Evolutionary conservation across 805 yeast genomes (phyloP).

Genomic region (Sugiyamaella qingdaonensis): DNA sequence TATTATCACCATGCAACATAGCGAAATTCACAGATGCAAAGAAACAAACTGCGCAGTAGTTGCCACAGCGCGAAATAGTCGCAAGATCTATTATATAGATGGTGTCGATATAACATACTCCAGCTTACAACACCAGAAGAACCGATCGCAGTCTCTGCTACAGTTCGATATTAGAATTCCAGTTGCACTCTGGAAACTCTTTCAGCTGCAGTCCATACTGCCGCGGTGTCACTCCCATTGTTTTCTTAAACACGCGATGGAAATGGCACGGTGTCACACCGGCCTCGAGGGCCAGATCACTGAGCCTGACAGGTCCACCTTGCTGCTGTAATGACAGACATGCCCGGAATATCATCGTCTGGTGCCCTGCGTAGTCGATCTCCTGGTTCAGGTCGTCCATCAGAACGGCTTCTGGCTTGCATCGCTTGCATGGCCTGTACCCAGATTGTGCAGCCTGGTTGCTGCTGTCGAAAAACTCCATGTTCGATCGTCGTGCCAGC

Average conservation of each 20-base stretch:
- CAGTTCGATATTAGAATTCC: background rate
- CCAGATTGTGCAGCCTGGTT: slow-evolving; percentile 43
- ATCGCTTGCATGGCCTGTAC: slow-evolving; percentile 47
- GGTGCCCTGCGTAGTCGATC: slow-evolving; percentile 5
- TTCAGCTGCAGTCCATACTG: slow-evolving; percentile 1
- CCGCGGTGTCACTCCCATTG: slow-evolving; percentile 3
- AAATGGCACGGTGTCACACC: slow-evolving; percentile 4
- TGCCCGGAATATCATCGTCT: background rate
- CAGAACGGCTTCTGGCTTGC: slow-evolving; percentile 43
- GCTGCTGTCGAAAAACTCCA: slow-evolving; percentile 39
- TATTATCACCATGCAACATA: no score
- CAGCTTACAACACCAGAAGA: no score
- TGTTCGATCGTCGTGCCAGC: slow-evolving; percentile 39
- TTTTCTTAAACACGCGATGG: slow-evolving; percentile 5
- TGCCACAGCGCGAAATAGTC: no score
- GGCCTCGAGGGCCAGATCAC: slow-evolving; percentile 3
- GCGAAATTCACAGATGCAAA: no score
- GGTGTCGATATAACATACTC: no score
- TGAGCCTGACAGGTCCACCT: slow-evolving; percentile 2
- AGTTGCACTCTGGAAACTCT: background rate
- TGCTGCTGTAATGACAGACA: slow-evolving; percentile 2
- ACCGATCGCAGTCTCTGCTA: no score
- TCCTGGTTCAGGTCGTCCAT: background rate
- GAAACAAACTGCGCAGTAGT: no score
- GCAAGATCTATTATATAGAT: no score